Evolutionary conservation across 305 asterid species (phyloP), one percentile per base, ranked within the genome.

Genomic region (Fraxinus albicans): DNA sequence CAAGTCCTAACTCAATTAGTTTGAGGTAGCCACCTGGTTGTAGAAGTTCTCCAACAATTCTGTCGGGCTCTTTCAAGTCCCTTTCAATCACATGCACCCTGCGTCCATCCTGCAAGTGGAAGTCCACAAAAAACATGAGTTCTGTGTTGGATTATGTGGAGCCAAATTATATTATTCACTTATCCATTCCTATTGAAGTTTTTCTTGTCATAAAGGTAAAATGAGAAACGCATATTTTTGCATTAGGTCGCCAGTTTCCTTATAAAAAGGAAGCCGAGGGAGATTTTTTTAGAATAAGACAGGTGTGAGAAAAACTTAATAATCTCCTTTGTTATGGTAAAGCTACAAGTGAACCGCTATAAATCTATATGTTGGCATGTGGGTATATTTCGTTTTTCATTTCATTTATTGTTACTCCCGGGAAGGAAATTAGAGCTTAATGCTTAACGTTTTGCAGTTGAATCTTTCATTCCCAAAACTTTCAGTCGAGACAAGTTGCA

Each of bases 11-110:
- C 63, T 88, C 88, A 19, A 85, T 70, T 6, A 88, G 80, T 70
- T 88, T 88, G 12, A 88, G 84, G 60, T 88, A 88, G 60, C 90
- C 90, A 33, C 90, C 90, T n/a, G 90, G 90, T 78, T 88, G 90
- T 38, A 88, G 87, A 63, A 88, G 40, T 81, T 88, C 90, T 12
- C 90, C 90, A 1, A 88, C 90, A 79, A 88, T 88, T 83, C 90
- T 73, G 76, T 88, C 90, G 2, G 82, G 90, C 84, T 85, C 87
- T 3, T 80, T 76, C 35, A 88, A 81, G 65, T 88, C 90, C 58
- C 90, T 88, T 85, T 88, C 90, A 29, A 85, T 83, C 23, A 85
- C 86, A 76, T 73, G 87, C 58, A 88, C 88, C 3, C 84, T 86
- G 4, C 90, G 90, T 17, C 90, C 90, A 72, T 88, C 90, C 90